phyloP scores from a whole-genome alignment of 495 filamentous ascomycete genomes.

The Hypoxylon fragiforme region DNA sequence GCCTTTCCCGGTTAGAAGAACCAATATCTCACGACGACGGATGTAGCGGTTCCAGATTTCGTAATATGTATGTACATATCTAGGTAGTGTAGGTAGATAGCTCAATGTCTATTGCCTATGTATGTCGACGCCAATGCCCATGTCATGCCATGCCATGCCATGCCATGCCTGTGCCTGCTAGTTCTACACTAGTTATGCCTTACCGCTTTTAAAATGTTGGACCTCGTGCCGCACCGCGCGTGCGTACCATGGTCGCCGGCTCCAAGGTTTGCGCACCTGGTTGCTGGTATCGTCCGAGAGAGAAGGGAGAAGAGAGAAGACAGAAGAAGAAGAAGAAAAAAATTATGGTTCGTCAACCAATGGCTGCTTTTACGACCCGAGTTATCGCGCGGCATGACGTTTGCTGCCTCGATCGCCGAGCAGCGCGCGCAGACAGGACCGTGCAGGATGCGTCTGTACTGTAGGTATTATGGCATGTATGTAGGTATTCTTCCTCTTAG shows the following conservation, averaged over 20 bases:
- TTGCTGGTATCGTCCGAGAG: slow-evolving; percentile 5
- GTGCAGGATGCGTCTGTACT: too few relatives aligned
- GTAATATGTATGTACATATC: neutral
- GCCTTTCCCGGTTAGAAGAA: slow-evolving; percentile 16
- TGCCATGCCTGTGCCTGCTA: too few relatives aligned
- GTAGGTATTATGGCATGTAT: too few relatives aligned
- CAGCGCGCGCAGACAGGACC: too few relatives aligned
- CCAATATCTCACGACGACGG: slow-evolving; percentile 6
- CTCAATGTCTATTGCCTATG: slow-evolving; percentile 16
- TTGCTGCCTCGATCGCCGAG: slow-evolving; percentile 32
- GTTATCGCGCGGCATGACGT: slow-evolving; percentile 28
- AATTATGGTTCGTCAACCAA: slow-evolving; percentile 19
- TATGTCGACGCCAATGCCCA: too few relatives aligned
- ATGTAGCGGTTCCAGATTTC: slow-evolving; percentile 10
- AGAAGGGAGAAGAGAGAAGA: too few relatives aligned
- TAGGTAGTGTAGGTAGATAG: slow-evolving; percentile 3
- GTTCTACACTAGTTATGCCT: too few relatives aligned
- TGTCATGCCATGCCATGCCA: too few relatives aligned
- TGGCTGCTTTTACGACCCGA: slow-evolving; percentile 20
- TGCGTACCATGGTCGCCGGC: slow-evolving; percentile 11
- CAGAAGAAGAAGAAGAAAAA: too few relatives aligned
- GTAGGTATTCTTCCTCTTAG: too few relatives aligned
- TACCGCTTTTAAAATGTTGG: neutral
- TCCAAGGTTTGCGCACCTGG: slow-evolving; percentile 22
- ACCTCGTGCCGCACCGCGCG: neutral